Evolutionary conservation across 148 eudicot genomes (phyloP), one percentile per base, ranked within the genome.

Genomic region (Vaccinium macrocarpon): DNA sequence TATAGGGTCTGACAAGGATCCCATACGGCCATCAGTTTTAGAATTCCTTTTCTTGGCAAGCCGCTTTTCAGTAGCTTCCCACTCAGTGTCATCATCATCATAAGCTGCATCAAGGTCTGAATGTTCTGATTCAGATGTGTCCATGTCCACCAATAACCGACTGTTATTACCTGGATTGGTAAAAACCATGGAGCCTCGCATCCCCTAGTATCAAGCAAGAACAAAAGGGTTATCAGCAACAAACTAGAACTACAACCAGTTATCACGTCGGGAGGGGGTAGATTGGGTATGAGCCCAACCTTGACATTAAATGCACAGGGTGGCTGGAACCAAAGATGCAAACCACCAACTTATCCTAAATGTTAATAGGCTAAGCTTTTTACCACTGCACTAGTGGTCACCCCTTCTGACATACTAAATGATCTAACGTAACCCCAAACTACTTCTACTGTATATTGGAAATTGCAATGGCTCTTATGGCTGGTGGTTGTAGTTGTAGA

Each of bases 141-240:
- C 99, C 98, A 97, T 97, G 88, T 97, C 99, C 55, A 92, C 98
- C 68, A 88, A 72, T 62, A 87, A 51, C 83, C 92, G 92, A 12
- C 84, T 50, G 66, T 64, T 87, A 70, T 90, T 84, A 21, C 82
- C 86, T 11, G 72, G 79, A 61, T 66, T 85, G 73, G 86, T 91
- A 81, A 85, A 93, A 82, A 81, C 85, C 14, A 88, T 90, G 49
- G 98, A 93, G 81, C 81, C 82, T 59, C 94, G 91, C 16, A 85
- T 82, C 68, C 91, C 98, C 99, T 96, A 70, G 19, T 5, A 19
- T 23, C 15, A 61, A 64, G 84, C 55, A 16, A 79, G 6, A 82
- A 73, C 16, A 35, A 49, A 76, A 19, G 8, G 7, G 23, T 70
- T 51, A 78, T 77, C 74, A 81, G 48, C 53, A 64, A 64, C 14